These are phyloP conservation scores for Plasmodium relictum DNA, from an alignment of 169 alveolate species.

Conservation along the genomic window DNA sequence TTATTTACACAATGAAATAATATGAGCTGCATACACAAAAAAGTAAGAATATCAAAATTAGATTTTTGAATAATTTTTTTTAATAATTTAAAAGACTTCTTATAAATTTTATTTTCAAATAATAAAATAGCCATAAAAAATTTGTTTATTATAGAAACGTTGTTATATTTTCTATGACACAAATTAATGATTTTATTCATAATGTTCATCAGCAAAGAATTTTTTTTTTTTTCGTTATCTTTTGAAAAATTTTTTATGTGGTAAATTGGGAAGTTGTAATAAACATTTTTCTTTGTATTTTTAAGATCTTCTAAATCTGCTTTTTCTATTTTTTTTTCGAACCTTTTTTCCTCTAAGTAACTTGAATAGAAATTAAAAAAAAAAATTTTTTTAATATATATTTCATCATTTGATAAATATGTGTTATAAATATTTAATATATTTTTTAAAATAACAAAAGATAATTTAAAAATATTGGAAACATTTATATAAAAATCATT, in stretches of 20 bases:
- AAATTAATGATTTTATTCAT: conserved; percentile 66
- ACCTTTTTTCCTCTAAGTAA: conserved; percentile 74
- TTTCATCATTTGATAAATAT: conserved; percentile 3
- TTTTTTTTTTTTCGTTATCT: conserved; percentile 49
- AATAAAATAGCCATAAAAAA: conserved; percentile 62
- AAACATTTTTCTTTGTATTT: conserved; percentile 28
- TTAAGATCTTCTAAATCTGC: conserved; percentile 20
- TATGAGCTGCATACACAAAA: conserved; percentile 66
- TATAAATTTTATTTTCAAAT: conserved; percentile 46
- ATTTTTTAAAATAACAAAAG: conserved; percentile 67
- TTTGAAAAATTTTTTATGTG: conserved; percentile 55
- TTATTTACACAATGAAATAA: conserved; percentile 36
- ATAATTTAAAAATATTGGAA: conserved; percentile 49
- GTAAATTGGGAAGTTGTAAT: conserved; percentile 54
- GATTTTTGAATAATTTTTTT: conserved; percentile 52
- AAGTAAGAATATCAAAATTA: conserved; percentile 15
- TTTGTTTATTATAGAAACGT: conserved; percentile 41
- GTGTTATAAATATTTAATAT: conserved; percentile 29
- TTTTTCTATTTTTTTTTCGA: conserved; percentile 44
- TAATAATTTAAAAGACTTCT: conserved; percentile 31
- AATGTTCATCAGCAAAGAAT: conserved; percentile 36
- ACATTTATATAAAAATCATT: conserved; percentile 69
- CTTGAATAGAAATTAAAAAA: conserved; percentile 29
- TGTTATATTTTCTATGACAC: conserved; percentile 41
- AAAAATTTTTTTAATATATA: not conserved